Percentiles rank a stretch among this genome's conserved stretches.
Evolutionary conservation across 2,329 filamentous ascomycete genomes (phyloP).

Genomic region (Dendrostoma leiphaemia): DNA sequence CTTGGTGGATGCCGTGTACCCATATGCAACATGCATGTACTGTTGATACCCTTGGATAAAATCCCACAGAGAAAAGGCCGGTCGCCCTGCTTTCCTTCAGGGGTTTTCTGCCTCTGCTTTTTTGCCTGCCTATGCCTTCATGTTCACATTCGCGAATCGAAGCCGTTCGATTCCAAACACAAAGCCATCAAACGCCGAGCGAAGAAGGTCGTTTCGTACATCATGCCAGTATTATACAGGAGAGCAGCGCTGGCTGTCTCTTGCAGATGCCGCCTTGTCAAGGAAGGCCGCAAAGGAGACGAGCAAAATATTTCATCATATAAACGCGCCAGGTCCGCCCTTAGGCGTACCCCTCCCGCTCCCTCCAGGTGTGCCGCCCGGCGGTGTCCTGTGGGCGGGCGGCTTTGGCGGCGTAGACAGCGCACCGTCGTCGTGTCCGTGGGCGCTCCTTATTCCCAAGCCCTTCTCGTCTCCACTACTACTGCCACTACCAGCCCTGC

Average conservation of each 20-base stretch:
- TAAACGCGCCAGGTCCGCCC: not conserved
- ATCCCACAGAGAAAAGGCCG: too few species aligned
- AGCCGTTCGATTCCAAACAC: not conserved
- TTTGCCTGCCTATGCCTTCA: not conserved
- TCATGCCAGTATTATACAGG: not conserved
- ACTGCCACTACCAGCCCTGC: conserved; percentile 22
- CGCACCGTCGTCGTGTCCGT: conserved; percentile 26
- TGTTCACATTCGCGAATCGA: too few species aligned
- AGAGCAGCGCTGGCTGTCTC: not conserved
- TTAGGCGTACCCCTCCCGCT: conserved; percentile 5
- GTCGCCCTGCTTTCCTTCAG: too few species aligned
- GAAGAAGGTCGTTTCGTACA: not conserved
- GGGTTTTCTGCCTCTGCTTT: too few species aligned
- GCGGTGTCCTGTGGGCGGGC: conserved; percentile 4
- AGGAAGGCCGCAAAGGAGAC: too few species aligned
- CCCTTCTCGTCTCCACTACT: conserved; percentile 24
- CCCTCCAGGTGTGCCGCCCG: not conserved
- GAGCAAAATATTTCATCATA: too few species aligned
- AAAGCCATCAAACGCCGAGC: not conserved
- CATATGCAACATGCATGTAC: too few species aligned
- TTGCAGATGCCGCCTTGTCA: too few species aligned
- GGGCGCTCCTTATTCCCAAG: conserved; percentile 15
- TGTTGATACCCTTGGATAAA: too few species aligned
- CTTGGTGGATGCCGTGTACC: too few species aligned
- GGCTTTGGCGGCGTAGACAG: conserved; percentile 21